Evolutionary conservation across 306 rosid genomes (phyloP).

Genomic region (Quercus rubra): DNA sequence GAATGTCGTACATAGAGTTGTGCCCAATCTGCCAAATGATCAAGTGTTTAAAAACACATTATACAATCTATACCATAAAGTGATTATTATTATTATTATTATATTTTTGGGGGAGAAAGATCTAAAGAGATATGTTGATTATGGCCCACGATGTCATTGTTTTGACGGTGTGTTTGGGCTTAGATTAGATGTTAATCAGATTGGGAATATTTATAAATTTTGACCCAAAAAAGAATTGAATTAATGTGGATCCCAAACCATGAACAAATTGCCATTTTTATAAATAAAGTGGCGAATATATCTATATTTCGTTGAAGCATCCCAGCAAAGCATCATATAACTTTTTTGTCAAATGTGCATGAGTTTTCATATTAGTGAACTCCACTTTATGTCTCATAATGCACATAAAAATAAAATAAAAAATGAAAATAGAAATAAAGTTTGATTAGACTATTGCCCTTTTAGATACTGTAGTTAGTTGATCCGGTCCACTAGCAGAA

Average conservation of each 20-base stretch:
- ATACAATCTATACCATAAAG: too few relatives aligned
- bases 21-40: too few relatives aligned
- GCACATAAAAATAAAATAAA: background rate
- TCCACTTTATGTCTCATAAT: background rate
- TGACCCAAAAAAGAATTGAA: background rate
- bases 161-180: too few relatives aligned
- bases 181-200: too few relatives aligned
- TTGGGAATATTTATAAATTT: background rate
- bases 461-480: slow-evolving; percentile 1
- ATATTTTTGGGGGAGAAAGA: too few relatives aligned
- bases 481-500: slow-evolving; percentile 2
- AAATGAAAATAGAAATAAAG: background rate
- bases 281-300: background rate
- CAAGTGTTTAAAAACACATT: too few relatives aligned
- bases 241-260: background rate
- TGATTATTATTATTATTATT: too few relatives aligned
- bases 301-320: background rate
- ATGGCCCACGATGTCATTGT: too few relatives aligned
- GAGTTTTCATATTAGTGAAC: background rate
- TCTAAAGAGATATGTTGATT: too few relatives aligned
- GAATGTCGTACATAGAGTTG: too few relatives aligned
- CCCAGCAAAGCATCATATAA: background rate
- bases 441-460: background rate
- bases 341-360: background rate
- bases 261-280: background rate